Conservation (phyloP, 2,329 filamentous ascomycete genomes). For the Phialemonium atrogriseum region DNA sequence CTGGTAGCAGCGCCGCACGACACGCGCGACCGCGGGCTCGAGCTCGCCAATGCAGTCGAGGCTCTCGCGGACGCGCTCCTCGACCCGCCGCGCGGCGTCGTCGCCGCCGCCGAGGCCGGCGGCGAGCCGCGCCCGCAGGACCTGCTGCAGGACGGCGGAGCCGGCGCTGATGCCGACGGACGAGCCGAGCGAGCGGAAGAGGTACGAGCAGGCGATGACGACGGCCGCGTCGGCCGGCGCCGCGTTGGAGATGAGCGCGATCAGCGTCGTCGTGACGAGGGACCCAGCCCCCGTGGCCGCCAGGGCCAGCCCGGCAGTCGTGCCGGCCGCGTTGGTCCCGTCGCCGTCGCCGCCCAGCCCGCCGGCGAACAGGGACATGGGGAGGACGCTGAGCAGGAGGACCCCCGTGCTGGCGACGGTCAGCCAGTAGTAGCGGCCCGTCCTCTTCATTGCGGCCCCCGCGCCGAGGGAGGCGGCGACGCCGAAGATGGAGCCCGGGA, state of each 20-base stretch:
- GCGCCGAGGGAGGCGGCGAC: slow-evolving; percentile 57
- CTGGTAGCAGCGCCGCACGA: slow-evolving; percentile 62
- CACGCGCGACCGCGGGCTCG: slow-evolving; percentile 45
- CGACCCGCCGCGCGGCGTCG: slow-evolving; percentile 56
- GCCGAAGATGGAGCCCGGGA: slow-evolving; percentile 54
- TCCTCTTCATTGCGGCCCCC: slow-evolving; percentile 60
- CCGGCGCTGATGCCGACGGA: slow-evolving; percentile 65
- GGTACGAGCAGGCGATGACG: slow-evolving; percentile 70
- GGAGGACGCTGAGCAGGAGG: slow-evolving; percentile 43
- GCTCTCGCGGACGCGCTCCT: slow-evolving; percentile 60
- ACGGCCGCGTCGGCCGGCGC: slow-evolving; percentile 61
- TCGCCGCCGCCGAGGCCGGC: slow-evolving; percentile 44
- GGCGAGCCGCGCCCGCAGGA: slow-evolving; percentile 49
- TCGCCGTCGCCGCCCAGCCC: too few relatives aligned
- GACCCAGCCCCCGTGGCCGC: slow-evolving; percentile 30
- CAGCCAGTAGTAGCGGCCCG: slow-evolving; percentile 63
- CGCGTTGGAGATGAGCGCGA: slow-evolving; percentile 64
- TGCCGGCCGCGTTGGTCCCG: slow-evolving; percentile 18
- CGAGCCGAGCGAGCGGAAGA: slow-evolving; percentile 74
- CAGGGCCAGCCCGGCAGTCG: slow-evolving; percentile 48
- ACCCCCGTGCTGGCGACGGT: slow-evolving; percentile 49
- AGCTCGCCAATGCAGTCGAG: slow-evolving; percentile 60
- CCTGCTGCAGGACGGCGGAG: slow-evolving; percentile 64
- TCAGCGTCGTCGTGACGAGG: slow-evolving; percentile 62
- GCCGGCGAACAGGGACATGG: slow-evolving; percentile 44